phyloP scores from a whole-genome alignment of 768 basidiomycete species.

The Pholiota conissans region DNA sequence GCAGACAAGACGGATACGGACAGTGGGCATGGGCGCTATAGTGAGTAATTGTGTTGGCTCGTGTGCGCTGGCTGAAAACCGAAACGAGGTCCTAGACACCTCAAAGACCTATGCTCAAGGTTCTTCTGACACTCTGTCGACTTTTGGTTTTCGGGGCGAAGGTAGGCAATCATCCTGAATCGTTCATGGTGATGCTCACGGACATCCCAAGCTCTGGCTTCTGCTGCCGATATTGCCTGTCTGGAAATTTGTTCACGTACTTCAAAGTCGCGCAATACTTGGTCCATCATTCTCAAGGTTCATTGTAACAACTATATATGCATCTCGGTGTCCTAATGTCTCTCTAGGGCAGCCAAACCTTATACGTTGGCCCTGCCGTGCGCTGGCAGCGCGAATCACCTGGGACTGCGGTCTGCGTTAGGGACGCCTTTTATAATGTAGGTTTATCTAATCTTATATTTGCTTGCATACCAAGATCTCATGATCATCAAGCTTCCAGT shows the following conservation, averaged over 20 bases:
- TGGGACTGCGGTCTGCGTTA: constrained; percentile 82
- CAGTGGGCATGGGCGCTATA: constrained; percentile 60
- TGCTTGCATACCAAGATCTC: not conserved
- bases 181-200: not conserved
- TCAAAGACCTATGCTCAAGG: constrained; percentile 65
- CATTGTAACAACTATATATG: not conserved
- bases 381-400: constrained; percentile 71
- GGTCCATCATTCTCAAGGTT: constrained; percentile 79
- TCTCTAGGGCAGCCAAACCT: constrained; percentile 56
- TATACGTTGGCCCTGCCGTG: constrained; percentile 74
- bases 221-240: constrained; percentile 75
- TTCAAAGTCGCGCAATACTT: constrained; percentile 56
- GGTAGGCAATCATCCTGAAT: constrained; percentile 41
- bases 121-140: constrained; percentile 50
- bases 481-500: constrained; percentile 64
- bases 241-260: constrained; percentile 86
- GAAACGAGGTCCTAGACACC: constrained; percentile 46
- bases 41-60: constrained; percentile 45
- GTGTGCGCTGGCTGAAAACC: not conserved
- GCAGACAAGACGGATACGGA: constrained; percentile 20
- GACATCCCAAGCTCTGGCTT: constrained; percentile 67
- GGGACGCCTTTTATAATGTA: constrained; percentile 91
- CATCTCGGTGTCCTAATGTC: not conserved
- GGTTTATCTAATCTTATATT: constrained; percentile 21
- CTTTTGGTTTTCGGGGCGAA: constrained; percentile 95